Evolutionary conservation across 257 asterid genomes (phyloP).

Genomic region (Lycium barbarum): DNA sequence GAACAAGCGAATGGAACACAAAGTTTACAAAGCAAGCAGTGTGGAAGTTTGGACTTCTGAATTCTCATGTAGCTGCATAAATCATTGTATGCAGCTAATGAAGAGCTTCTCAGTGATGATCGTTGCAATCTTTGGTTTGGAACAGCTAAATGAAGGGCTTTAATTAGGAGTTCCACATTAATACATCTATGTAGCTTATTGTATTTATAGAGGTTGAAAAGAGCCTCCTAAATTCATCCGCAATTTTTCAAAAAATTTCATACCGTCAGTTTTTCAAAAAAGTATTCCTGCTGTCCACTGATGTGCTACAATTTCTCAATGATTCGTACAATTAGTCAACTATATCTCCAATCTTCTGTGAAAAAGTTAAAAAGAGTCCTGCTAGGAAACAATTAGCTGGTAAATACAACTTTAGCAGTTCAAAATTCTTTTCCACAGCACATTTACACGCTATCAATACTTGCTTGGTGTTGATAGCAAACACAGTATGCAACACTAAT

Average conservation of each 20-base stretch:
- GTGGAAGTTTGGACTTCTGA: slow-evolving; percentile 79
- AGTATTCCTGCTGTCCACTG: neutral
- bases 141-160: neutral
- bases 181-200: neutral
- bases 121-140: neutral
- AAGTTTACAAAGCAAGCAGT: slow-evolving; percentile 70
- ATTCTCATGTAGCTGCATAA: neutral
- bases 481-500: no score
- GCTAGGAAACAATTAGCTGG: no score
- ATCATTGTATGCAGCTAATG: no score
- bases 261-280: no score
- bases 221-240: neutral
- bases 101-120: neutral
- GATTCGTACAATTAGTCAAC: neutral
- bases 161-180: neutral
- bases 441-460: no score
- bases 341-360: no score
- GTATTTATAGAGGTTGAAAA: neutral
- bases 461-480: no score
- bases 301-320: neutral
- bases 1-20: slow-evolving; percentile 50
- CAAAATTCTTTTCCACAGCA: no score
- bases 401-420: no score
- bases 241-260: neutral
- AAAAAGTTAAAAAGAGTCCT: no score